A percentile compares a stretch with the other conserved stretches of the same genome.
Evolutionary conservation across 208 protist species (phyloP).

Genomic region (Trypanosoma mega): DNA sequence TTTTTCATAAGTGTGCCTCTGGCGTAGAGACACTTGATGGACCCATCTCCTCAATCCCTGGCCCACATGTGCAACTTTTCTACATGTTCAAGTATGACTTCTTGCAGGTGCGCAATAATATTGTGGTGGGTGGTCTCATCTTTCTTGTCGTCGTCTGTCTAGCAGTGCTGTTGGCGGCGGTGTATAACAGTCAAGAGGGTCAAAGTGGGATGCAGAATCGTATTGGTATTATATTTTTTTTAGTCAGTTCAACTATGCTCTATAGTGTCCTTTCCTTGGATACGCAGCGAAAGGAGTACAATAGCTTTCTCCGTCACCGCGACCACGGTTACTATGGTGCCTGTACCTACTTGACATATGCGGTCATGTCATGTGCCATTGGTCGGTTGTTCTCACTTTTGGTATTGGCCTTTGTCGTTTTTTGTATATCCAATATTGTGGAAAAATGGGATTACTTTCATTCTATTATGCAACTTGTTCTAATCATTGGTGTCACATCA

Average conservation of each 20-base stretch:
- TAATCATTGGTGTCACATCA: slow-evolving; percentile 52
- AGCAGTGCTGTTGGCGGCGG: slow-evolving; percentile 36
- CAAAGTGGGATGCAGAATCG: slow-evolving; percentile 67
- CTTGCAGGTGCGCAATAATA: slow-evolving; percentile 45
- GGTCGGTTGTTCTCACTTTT: slow-evolving; percentile 41
- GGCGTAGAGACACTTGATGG: slow-evolving; percentile 32
- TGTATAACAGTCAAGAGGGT: slow-evolving; percentile 53
- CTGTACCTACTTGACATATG: slow-evolving; percentile 41
- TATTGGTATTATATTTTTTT: slow-evolving; percentile 66
- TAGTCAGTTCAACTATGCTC: slow-evolving; percentile 58
- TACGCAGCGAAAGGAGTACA: slow-evolving; percentile 46
- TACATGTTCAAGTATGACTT: slow-evolving; percentile 53
- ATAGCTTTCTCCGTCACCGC: slow-evolving; percentile 46
- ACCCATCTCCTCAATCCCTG: slow-evolving; percentile 27
- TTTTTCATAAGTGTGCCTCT: slow-evolving; percentile 48
- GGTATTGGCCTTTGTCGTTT: slow-evolving; percentile 38
- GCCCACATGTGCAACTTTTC: slow-evolving; percentile 33
- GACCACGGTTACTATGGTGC: slow-evolving; percentile 55
- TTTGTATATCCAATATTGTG: slow-evolving; percentile 43
- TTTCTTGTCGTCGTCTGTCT: slow-evolving; percentile 29
- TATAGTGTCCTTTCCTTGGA: slow-evolving; percentile 48
- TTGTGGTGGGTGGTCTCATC: slow-evolving; percentile 13
- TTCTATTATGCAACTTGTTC: slow-evolving; percentile 45
- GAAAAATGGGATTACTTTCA: slow-evolving; percentile 50
- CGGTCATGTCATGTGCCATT: slow-evolving; percentile 34